These are phyloP conservation scores for Fusarium musae DNA, from an alignment of 2,329 filamentous ascomycete genomes.

Conservation along the genomic window DNA sequence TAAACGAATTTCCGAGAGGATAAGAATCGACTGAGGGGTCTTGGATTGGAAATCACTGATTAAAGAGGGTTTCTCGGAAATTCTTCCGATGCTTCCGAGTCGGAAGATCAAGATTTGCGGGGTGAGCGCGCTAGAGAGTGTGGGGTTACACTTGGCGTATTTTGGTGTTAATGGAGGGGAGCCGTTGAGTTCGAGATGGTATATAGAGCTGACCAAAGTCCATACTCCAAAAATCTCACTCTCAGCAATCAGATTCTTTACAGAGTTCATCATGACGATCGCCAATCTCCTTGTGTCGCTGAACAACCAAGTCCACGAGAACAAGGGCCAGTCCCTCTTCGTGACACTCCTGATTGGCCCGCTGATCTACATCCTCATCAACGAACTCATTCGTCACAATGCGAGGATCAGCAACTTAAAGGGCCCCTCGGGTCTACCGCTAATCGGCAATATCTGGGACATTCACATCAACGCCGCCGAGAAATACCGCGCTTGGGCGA, in stretches of 20 bases:
- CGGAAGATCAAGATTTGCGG: too few relatives aligned
- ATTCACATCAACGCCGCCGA: constrained; percentile 66
- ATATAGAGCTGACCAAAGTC: neutral
- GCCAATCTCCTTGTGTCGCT: constrained; percentile 38
- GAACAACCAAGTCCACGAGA: constrained; percentile 29
- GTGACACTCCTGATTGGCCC: constrained; percentile 46
- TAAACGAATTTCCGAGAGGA: constrained; percentile 5
- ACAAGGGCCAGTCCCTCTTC: constrained; percentile 38
- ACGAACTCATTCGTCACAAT: constrained; percentile 59
- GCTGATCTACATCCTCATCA: constrained; percentile 58
- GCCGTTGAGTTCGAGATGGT: neutral
- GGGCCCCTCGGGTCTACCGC: constrained; percentile 61
- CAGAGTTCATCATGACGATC: constrained; percentile 42
- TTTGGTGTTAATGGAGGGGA: neutral
- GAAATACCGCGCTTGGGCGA: constrained; percentile 66
- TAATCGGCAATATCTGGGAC: constrained; percentile 66
- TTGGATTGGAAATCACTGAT: neutral
- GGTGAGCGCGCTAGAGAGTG: too few relatives aligned
- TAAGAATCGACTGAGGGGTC: neutral
- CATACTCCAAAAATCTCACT: neutral
- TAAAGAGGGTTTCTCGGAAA: constrained; percentile 28
- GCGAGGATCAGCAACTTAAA: constrained; percentile 58
- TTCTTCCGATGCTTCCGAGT: constrained; percentile 30
- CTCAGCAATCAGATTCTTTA: neutral
- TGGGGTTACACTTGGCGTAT: neutral